Conservation (phyloP, 1,284 basidiomycete genomes). For the Irpex sp. region DNA sequence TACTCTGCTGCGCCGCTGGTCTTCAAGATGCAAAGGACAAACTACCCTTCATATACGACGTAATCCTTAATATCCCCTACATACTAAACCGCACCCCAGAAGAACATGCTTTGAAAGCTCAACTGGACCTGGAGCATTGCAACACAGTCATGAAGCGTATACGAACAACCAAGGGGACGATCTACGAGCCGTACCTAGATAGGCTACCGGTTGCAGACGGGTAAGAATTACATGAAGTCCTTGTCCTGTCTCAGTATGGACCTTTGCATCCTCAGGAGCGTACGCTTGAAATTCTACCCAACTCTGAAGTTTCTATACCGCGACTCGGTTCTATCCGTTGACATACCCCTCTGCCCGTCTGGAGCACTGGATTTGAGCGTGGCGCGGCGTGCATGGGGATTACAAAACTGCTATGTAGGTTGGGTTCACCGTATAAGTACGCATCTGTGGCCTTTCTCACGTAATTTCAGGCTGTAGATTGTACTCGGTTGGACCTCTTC, state of each 20-base stretch:
- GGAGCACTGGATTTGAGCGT: constrained; percentile 3
- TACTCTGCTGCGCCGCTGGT: not conserved
- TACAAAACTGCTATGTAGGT: constrained; percentile 10
- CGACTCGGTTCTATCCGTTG: constrained; percentile 4
- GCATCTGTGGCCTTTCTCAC: not conserved
- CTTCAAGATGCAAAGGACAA: not conserved
- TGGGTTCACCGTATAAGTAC: not conserved
- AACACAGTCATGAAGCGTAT: not conserved
- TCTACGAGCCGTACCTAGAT: not conserved
- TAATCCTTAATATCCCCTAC: not conserved
- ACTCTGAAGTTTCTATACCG: constrained; percentile 1
- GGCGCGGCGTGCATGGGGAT: not conserved
- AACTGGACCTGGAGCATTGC: not conserved
- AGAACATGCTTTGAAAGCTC: not conserved
- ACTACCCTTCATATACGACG: not conserved
- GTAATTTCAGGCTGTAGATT: constrained; percentile 1
- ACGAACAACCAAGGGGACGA: not conserved
- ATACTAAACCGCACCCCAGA: too few relatives aligned
- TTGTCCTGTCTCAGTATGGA: not conserved
- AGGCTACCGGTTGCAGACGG: not conserved
- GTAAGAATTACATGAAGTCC: not conserved
- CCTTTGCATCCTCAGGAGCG: not conserved
- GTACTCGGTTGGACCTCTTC: not conserved
- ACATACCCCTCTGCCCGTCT: not conserved
- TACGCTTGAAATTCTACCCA: constrained; percentile 9